These are phyloP conservation scores for Sporothrix pallida DNA, from an alignment of 2,329 filamentous ascomycete species.

Conservation along the genomic window DNA sequence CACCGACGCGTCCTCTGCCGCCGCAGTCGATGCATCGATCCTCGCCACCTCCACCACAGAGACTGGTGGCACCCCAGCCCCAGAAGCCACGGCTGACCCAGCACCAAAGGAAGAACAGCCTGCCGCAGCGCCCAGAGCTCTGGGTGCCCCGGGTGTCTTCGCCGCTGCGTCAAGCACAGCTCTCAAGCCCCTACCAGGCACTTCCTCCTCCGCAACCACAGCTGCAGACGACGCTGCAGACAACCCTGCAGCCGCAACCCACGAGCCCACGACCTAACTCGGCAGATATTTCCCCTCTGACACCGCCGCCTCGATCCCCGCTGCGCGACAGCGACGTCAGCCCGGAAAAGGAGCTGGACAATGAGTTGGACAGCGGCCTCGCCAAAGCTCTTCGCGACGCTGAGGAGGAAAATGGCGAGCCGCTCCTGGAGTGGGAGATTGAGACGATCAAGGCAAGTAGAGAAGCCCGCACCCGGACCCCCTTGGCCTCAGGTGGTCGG, in stretches of 20 bases:
- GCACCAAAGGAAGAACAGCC: slow-evolving; percentile 14
- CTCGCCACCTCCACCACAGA: neutral
- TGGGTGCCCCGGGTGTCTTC: slow-evolving; percentile 28
- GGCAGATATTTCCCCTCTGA: slow-evolving; percentile 25
- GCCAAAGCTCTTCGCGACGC: slow-evolving; percentile 14
- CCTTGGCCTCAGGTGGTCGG: neutral
- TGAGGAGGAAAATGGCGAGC: slow-evolving; percentile 24
- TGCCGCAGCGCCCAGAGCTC: neutral
- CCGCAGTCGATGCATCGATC: neutral
- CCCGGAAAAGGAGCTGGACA: neutral
- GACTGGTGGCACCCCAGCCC: neutral
- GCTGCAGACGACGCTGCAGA: too few relatives aligned
- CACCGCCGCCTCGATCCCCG: slow-evolving; percentile 29
- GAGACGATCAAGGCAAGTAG: slow-evolving; percentile 36
- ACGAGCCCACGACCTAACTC: slow-evolving; percentile 7
- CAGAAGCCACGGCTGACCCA: neutral
- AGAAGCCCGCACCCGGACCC: neutral
- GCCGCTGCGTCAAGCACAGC: slow-evolving; percentile 29
- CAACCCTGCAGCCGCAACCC: neutral
- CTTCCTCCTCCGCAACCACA: neutral
- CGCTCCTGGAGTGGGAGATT: slow-evolving; percentile 35
- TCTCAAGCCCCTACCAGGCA: slow-evolving; percentile 1
- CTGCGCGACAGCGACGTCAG: neutral
- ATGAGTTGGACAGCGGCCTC: neutral
- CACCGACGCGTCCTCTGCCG: neutral